Conservation (phyloP, 805 yeast species). For the Wickerhamomyces chaumierensis region DNA sequence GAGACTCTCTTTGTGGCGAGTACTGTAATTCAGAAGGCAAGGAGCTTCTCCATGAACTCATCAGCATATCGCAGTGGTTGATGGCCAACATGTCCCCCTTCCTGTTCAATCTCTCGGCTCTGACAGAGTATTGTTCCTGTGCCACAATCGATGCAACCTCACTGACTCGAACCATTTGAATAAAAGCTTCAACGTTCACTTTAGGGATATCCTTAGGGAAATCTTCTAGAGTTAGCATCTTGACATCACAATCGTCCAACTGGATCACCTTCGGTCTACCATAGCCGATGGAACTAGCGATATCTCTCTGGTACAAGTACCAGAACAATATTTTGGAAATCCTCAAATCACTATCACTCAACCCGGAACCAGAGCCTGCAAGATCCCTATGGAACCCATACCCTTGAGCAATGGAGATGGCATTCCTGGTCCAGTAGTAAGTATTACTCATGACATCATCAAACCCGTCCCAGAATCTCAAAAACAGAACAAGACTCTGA, state of each 20-base stretch:
- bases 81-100: slow-evolving; percentile 32
- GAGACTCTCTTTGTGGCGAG: slow-evolving; percentile 37
- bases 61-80: slow-evolving; percentile 57
- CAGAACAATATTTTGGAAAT: slow-evolving; percentile 68
- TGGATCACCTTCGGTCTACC: slow-evolving; percentile 65
- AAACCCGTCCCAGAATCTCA: slow-evolving; percentile 66
- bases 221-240: slow-evolving; percentile 59
- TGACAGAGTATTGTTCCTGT: slow-evolving; percentile 59
- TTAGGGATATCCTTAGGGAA: slow-evolving; percentile 42
- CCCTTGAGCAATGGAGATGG: slow-evolving; percentile 62
- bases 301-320: slow-evolving; percentile 62
- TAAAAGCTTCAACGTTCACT: slow-evolving; percentile 44
- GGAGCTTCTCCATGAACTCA: slow-evolving; percentile 67
- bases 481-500: slow-evolving; percentile 51
- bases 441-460: slow-evolving; percentile 57
- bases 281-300: slow-evolving; percentile 57
- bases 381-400: slow-evolving; percentile 63
- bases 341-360: slow-evolving; percentile 30
- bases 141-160: slow-evolving; percentile 63
- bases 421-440: slow-evolving; percentile 61
- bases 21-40: slow-evolving; percentile 55
- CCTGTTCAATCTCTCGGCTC: slow-evolving; percentile 40
- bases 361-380: slow-evolving; percentile 18
- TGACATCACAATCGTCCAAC: slow-evolving; percentile 65
- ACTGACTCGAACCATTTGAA: slow-evolving; percentile 52